Evolutionary conservation across 2,329 filamentous ascomycete species (phyloP).

Genomic region (Coniosporium tulheliwenetii): DNA sequence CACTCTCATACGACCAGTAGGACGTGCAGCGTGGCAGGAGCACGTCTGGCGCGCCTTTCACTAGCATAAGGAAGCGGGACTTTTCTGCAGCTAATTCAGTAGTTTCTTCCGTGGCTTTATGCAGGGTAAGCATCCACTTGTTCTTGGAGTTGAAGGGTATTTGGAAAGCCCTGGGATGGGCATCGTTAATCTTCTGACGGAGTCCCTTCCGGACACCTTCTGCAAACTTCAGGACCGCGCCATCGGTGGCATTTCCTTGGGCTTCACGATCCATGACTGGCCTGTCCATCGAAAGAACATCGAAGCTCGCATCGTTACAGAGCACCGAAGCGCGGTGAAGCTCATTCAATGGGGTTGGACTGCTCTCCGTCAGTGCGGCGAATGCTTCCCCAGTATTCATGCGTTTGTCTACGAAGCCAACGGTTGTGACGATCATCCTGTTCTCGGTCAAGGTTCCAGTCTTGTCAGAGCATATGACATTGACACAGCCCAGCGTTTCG

Average conservation of each 20-base stretch:
- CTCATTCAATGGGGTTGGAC: conserved; percentile 13
- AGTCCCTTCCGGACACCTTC: conserved; percentile 8
- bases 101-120: conserved; percentile 1
- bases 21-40: conserved; percentile 10
- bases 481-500: conserved; percentile 28
- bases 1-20: conserved; percentile 11
- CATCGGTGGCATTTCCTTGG: conserved; percentile 29
- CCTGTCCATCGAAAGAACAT: conserved; percentile 19
- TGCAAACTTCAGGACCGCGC: conserved; percentile 25
- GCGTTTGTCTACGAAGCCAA: conserved; percentile 19
- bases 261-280: conserved; percentile 19
- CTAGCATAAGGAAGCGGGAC: conserved; percentile 8
- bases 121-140: conserved; percentile 32
- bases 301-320: conserved; percentile 29
- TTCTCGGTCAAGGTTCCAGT: conserved; percentile 29
- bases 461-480: conserved; percentile 29
- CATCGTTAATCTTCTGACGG: conserved; percentile 1
- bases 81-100: not conserved
- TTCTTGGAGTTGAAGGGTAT: conserved; percentile 36
- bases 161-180: conserved; percentile 18
- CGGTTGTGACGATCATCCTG: conserved; percentile 27
- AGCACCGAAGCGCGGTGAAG: conserved; percentile 17
- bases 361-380: conserved; percentile 5
- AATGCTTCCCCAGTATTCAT: too few relatives aligned
- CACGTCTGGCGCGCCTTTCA: conserved; percentile 12